Percentiles rank a stretch among this genome's conserved stretches.
phyloP scores from a whole-genome alignment of 768 basidiomycete genomes.

The Phylloporus sp. region DNA sequence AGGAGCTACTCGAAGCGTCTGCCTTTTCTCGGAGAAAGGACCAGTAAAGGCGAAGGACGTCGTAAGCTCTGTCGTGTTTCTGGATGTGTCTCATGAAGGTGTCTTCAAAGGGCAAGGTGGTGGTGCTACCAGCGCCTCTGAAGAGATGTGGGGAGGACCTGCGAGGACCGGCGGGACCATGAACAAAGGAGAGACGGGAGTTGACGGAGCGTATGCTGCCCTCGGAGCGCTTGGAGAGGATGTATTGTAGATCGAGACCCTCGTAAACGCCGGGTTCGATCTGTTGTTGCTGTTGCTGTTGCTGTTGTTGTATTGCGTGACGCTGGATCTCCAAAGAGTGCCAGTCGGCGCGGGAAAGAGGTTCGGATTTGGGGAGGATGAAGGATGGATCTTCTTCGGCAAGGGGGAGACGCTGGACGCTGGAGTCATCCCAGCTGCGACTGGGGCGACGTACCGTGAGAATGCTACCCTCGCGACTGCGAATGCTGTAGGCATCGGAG shows the following conservation, averaged over 20 bases:
- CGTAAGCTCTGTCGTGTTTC: slow-evolving; percentile 40
- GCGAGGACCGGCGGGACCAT: not conserved
- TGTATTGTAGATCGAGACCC: slow-evolving; percentile 45
- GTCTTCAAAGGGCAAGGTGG: slow-evolving; percentile 36
- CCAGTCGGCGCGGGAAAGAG: slow-evolving; percentile 44
- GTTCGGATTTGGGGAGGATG: slow-evolving; percentile 46
- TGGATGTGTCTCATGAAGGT: slow-evolving; percentile 36
- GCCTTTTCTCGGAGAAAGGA: slow-evolving; percentile 52
- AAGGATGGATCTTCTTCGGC: slow-evolving; percentile 19
- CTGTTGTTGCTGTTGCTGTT: not conserved
- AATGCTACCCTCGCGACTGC: slow-evolving; percentile 54
- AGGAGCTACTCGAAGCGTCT: slow-evolving; percentile 27
- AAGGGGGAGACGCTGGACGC: slow-evolving; percentile 16
- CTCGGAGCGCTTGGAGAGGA: slow-evolving; percentile 31
- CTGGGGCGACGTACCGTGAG: slow-evolving; percentile 58
- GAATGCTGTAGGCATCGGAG: slow-evolving; percentile 27
- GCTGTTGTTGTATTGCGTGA: slow-evolving; percentile 19
- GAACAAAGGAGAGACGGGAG: slow-evolving; percentile 21
- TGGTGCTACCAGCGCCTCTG: slow-evolving; percentile 30
- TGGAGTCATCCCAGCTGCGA: slow-evolving; percentile 51
- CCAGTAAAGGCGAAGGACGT: slow-evolving; percentile 46
- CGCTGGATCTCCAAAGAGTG: slow-evolving; percentile 43
- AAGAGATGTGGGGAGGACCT: slow-evolving; percentile 28
- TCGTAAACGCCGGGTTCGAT: slow-evolving; percentile 14
- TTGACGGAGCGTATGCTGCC: slow-evolving; percentile 32